phyloP scores from a whole-genome alignment of 2,329 filamentous ascomycete genomes.

The Thielaviopsis musarum region DNA sequence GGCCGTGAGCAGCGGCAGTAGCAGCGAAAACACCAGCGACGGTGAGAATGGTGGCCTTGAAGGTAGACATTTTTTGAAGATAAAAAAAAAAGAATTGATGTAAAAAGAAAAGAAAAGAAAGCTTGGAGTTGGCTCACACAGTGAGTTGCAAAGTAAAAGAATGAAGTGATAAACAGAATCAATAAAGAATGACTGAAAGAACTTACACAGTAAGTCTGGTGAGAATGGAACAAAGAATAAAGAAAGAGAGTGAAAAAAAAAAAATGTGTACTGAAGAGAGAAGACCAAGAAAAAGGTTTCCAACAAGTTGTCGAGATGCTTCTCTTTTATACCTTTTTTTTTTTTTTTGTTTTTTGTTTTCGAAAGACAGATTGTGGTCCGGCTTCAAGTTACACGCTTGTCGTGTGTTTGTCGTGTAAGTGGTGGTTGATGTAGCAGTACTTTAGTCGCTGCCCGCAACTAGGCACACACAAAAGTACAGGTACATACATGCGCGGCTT shows the following conservation, averaged over 20 bases:
- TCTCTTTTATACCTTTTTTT: background rate
- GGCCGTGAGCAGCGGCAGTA: conserved; percentile 4
- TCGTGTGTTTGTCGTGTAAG: too few species aligned
- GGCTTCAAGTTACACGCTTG: too few species aligned
- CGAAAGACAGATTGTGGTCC: too few species aligned
- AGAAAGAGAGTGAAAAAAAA: conserved; percentile 1
- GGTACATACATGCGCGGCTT: too few species aligned
- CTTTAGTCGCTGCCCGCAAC: too few species aligned
- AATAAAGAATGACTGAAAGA: background rate
- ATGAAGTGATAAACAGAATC: background rate
- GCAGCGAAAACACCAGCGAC: conserved; percentile 2
- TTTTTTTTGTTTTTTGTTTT: too few species aligned
- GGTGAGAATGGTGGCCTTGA: conserved; percentile 6
- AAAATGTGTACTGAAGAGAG: conserved; percentile 3
- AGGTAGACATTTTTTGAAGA: conserved; percentile 2
- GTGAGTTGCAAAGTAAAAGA: background rate
- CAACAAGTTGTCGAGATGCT: background rate
- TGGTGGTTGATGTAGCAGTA: too few species aligned
- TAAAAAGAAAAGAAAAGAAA: background rate
- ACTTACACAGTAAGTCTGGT: conserved; percentile 10
- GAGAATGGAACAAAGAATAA: conserved; percentile 1
- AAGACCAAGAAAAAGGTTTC: background rate
- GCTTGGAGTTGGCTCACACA: background rate
- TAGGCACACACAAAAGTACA: too few species aligned
- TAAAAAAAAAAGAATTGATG: background rate